Conservation (phyloP, 192 early-diverging fungal genomes). For the Rhizoclosmatium sp. region DNA sequence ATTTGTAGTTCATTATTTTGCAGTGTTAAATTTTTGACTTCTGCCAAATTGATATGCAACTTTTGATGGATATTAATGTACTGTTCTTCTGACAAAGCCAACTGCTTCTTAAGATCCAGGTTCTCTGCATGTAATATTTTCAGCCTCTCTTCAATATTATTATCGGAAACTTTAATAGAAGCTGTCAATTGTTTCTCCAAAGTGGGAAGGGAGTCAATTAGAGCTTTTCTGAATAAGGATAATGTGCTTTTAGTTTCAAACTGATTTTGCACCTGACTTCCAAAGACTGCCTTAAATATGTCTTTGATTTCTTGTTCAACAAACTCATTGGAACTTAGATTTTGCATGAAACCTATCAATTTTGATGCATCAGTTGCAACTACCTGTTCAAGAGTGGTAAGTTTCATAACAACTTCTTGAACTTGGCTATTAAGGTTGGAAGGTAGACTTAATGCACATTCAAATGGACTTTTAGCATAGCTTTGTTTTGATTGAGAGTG, state of each 20-base stretch:
- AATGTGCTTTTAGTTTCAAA: constrained; percentile 2
- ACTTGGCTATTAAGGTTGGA: constrained; percentile 8
- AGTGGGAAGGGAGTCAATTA: neutral
- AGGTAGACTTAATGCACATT: neutral
- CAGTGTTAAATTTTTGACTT: too few species aligned
- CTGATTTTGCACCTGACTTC: neutral
- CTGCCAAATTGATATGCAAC: too few species aligned
- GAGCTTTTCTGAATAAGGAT: neutral
- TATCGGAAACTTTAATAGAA: neutral
- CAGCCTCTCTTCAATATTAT: neutral
- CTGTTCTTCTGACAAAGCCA: neutral
- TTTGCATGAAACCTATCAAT: neutral
- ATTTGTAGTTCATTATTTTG: too few species aligned
- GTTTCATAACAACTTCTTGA: constrained; percentile 3
- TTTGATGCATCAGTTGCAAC: constrained; percentile 16
- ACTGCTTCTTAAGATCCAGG: neutral
- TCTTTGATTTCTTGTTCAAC: constrained; percentile 25
- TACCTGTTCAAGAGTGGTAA: neutral
- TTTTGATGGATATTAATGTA: neutral
- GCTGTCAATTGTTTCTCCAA: constrained; percentile 7
- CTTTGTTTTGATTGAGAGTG: neutral
- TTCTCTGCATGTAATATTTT: neutral
- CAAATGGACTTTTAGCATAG: neutral
- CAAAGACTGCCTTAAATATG: constrained; percentile 12
- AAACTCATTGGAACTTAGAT: neutral